Evolutionary conservation across 2,329 filamentous ascomycete genomes (phyloP).

Genomic region (Paraphoma sp.): DNA sequence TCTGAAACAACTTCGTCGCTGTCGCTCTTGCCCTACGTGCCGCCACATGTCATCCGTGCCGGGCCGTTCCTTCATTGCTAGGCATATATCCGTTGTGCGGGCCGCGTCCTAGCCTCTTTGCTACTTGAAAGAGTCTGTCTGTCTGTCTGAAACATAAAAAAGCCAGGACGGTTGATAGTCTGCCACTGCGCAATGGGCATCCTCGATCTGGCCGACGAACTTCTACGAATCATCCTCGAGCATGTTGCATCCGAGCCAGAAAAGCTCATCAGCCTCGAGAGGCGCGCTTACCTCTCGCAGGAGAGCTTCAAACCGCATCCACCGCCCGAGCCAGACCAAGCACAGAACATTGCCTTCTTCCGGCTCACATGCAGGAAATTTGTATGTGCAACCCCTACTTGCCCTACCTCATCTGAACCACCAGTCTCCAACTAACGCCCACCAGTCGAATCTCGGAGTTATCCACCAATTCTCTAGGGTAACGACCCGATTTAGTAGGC

Average conservation of each 20-base stretch:
- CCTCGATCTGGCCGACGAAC: conserved; percentile 56
- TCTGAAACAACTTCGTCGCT: conserved; percentile 25
- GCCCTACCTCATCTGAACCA: background rate
- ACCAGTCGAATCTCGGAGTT: conserved; percentile 54
- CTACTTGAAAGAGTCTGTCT: background rate
- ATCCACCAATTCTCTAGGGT: conserved; percentile 60
- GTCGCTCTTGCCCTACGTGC: conserved; percentile 31
- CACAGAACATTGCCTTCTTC: conserved; percentile 55
- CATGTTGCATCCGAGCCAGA: conserved; percentile 60
- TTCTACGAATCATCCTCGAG: conserved; percentile 59
- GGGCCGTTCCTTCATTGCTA: conserved; percentile 27
- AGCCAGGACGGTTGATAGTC: conserved; percentile 29
- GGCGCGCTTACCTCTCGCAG: conserved; percentile 58
- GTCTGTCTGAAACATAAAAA: background rate
- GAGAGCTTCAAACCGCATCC: conserved; percentile 58
- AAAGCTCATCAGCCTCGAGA: conserved; percentile 57
- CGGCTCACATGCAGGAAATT: conserved; percentile 47
- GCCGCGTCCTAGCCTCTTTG: conserved; percentile 11
- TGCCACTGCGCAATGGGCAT: conserved; percentile 41
- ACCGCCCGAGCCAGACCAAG: conserved; percentile 50
- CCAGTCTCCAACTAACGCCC: background rate
- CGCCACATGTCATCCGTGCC: conserved; percentile 32
- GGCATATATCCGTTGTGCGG: conserved; percentile 29
- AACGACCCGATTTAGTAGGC: conserved; percentile 58
- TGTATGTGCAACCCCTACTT: background rate